Evolutionary conservation across 2,329 filamentous ascomycete species (phyloP), one percentile per base, ranked within the genome.

Genomic region (Diaporthe helianthi): DNA sequence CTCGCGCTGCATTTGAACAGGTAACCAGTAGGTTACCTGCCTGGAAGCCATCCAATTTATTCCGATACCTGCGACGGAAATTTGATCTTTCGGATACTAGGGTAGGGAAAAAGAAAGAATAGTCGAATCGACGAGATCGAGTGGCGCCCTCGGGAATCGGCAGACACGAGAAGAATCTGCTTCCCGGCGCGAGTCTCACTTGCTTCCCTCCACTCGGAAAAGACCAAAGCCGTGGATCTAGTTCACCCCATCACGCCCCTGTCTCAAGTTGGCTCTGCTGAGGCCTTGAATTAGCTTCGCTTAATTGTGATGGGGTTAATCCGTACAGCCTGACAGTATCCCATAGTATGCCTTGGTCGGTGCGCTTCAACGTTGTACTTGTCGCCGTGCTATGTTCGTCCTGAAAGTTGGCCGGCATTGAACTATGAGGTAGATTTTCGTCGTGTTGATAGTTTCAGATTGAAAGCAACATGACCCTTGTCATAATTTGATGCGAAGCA

Each of bases 101-200:
- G 36, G 9, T 36, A 33, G 36, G 36, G 9, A 44, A 60, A 44
- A 44, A 26, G 26, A 10, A 46, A 33, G 12, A 41, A 61, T 61
- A 12, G 58, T 47, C 58, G 4, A 36, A 22, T 13, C 36, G 44
- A 63, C 15, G 44, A 36, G 44, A 63, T 63, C 44, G 44, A 22
- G 26, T 47, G 58, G 58, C 58, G 41, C 8, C 13, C n/a, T 33
- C 58, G 58, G 58, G 58, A 47, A 63, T 63, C 58, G 26, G 58
- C 58, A 63, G 58, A 63, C 58, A 63, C 58, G 58, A 58, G 53
- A 58, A 26, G 53, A 41, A 4, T 44, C 36, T 22, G 53, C 7
- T n/a, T 41, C 38, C 36, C 36, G 53, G 10, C 22, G 53, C 22
- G 53, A 63, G 58, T 63, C 58, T 63, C 58, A 36, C 44, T 15